Conservation (phyloP, 2,329 filamentous ascomycete species). For the Fusarium liriodendri region DNA sequence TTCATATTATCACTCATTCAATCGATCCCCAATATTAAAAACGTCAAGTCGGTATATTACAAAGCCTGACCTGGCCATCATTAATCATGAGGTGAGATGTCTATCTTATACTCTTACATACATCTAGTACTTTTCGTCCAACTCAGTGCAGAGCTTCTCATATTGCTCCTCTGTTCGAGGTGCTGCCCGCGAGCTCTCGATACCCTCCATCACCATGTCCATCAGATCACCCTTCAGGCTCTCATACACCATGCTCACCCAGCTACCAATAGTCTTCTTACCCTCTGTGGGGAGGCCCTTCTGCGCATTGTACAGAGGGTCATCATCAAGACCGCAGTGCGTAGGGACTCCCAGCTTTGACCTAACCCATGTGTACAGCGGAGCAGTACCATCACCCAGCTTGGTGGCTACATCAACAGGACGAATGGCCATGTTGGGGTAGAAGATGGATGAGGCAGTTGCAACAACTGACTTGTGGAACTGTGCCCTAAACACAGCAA, state of each 20-base stretch:
- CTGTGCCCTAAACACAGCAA: slow-evolving; percentile 36
- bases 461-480: slow-evolving; percentile 36
- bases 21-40: not conserved
- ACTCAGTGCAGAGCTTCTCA: slow-evolving; percentile 33
- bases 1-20: not conserved
- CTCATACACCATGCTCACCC: slow-evolving; percentile 49
- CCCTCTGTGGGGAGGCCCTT: slow-evolving; percentile 34
- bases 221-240: slow-evolving; percentile 43
- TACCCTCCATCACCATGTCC: slow-evolving; percentile 43
- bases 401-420: slow-evolving; percentile 40
- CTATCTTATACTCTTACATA: not conserved
- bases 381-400: slow-evolving; percentile 46
- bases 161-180: slow-evolving; percentile 37
- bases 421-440: slow-evolving; percentile 39
- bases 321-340: slow-evolving; percentile 48
- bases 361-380: slow-evolving; percentile 47
- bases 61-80: not conserved
- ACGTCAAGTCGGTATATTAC: not conserved
- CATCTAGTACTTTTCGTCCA: slow-evolving; percentile 20
- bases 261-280: slow-evolving; percentile 49
- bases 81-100: slow-evolving; percentile 30
- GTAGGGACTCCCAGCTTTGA: slow-evolving; percentile 42
- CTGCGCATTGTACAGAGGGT: slow-evolving; percentile 42
- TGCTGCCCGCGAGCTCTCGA: slow-evolving; percentile 32
- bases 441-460: slow-evolving; percentile 39